phyloP scores from a whole-genome alignment of 2,329 filamentous ascomycete species.

The Fusarium domesticum region DNA sequence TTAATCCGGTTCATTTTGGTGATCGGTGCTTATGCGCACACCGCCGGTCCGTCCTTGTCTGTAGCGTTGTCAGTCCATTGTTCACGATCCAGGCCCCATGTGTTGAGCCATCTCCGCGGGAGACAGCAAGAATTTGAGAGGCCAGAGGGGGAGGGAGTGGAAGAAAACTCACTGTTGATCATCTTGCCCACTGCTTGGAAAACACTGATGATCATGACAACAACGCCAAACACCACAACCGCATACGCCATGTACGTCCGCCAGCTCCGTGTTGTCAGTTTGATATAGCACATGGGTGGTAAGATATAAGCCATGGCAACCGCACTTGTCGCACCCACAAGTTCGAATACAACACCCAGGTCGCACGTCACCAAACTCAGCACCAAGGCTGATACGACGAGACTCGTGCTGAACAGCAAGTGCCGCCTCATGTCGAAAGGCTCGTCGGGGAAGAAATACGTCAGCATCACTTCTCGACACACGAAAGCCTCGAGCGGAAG shows the following conservation, averaged over 20 bases:
- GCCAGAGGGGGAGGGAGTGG: not conserved
- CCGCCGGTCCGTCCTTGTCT: constrained; percentile 28
- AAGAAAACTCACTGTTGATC: constrained; percentile 39
- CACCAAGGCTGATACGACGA: constrained; percentile 76
- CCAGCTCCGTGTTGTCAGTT: constrained; percentile 75
- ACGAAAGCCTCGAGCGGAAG: constrained; percentile 96
- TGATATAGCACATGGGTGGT: constrained; percentile 92
- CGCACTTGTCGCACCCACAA: constrained; percentile 92
- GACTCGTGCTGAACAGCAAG: constrained; percentile 76
- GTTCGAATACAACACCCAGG: constrained; percentile 88
- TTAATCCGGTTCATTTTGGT: constrained; percentile 1
- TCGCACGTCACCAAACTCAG: constrained; percentile 87
- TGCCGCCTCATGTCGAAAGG: constrained; percentile 83
- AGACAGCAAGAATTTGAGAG: not conserved
- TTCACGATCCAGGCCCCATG: not conserved
- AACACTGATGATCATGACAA: constrained; percentile 79
- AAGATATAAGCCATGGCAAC: constrained; percentile 93
- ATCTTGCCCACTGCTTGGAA: constrained; percentile 71
- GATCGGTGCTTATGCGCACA: constrained; percentile 20
- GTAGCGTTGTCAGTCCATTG: constrained; percentile 13
- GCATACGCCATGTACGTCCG: constrained; percentile 69
- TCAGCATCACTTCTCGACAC: constrained; percentile 92
- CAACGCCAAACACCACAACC: constrained; percentile 72
- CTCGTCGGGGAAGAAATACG: constrained; percentile 68
- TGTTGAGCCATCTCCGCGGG: constrained; percentile 1